phyloP scores from a whole-genome alignment of 2,329 filamentous ascomycete genomes.

The Cladophialophora psammophila region DNA sequence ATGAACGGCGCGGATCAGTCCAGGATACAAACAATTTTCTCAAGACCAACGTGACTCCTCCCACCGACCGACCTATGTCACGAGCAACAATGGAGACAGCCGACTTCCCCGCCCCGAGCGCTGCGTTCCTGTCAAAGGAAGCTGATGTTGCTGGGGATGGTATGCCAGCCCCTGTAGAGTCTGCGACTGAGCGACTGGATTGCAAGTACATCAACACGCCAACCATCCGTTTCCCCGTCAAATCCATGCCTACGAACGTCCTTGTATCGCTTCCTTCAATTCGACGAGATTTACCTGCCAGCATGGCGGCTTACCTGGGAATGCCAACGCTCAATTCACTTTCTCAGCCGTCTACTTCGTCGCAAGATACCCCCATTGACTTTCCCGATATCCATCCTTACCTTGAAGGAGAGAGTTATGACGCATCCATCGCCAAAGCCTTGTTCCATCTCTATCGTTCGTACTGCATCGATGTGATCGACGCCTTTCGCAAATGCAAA shows the following conservation, averaged over 20 bases:
- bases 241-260: conserved; percentile 31
- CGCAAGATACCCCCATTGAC: conserved; percentile 73
- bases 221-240: conserved; percentile 35
- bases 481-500: conserved; percentile 94
- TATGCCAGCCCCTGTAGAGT: background rate
- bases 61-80: conserved; percentile 33
- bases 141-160: conserved; percentile 11
- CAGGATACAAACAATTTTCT: conserved; percentile 29
- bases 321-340: conserved; percentile 39
- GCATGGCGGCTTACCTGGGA: conserved; percentile 56
- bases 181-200: conserved; percentile 32
- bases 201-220: conserved; percentile 41
- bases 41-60: conserved; percentile 31
- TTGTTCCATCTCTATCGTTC: conserved; percentile 88
- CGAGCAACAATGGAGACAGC: conserved; percentile 44
- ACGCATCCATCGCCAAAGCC: conserved; percentile 84
- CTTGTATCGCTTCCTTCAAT: conserved; percentile 41
- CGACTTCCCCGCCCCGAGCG: conserved; percentile 44
- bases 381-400: conserved; percentile 88
- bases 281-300: conserved; percentile 43
- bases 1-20: conserved; percentile 34
- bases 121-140: conserved; percentile 32
- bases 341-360: conserved; percentile 61
- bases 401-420: conserved; percentile 70
- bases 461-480: conserved; percentile 92